Conservation (phyloP, 257 asterid genomes). For the Rhazya stricta region DNA sequence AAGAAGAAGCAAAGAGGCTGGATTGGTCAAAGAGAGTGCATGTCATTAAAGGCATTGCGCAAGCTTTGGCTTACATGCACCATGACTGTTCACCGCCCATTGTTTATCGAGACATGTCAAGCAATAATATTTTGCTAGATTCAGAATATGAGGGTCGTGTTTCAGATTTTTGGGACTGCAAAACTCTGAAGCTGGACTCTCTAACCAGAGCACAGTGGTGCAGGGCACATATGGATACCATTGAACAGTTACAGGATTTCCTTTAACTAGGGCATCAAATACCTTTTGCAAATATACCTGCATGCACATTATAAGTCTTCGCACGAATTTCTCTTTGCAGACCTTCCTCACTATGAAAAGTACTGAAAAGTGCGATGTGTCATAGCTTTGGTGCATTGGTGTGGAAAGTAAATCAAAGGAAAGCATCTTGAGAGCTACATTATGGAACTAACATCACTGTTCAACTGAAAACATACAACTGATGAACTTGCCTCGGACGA, state of each 20-base stretch:
- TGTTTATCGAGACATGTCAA: conserved; percentile 34
- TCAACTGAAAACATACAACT: background rate
- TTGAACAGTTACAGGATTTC: conserved; percentile 26
- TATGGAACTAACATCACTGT: background rate
- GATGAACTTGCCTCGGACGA: conserved; percentile 18
- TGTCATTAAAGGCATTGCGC: conserved; percentile 26
- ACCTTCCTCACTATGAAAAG: conserved; percentile 23
- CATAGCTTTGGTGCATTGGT: conserved; percentile 36
- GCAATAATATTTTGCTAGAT: conserved; percentile 30
- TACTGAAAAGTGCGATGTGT: conserved; percentile 28
- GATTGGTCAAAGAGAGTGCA: conserved; percentile 24
- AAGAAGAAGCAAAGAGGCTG: conserved; percentile 22
- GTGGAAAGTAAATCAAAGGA: conserved; percentile 31
- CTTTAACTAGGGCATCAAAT: background rate
- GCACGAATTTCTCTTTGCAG: background rate
- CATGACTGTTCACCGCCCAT: conserved; percentile 36
- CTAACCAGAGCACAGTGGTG: conserved; percentile 26
- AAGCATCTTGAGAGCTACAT: conserved; percentile 23
- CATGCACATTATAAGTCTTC: background rate
- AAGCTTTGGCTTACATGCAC: conserved; percentile 32
- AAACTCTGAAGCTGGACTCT: conserved; percentile 25
- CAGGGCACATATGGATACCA: conserved; percentile 40
- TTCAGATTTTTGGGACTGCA: conserved; percentile 41
- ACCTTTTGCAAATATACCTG: background rate
- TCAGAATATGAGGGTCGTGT: conserved; percentile 23